phyloP scores from a whole-genome alignment of 306 rosid species.

The Phaseolus lunatus region DNA sequence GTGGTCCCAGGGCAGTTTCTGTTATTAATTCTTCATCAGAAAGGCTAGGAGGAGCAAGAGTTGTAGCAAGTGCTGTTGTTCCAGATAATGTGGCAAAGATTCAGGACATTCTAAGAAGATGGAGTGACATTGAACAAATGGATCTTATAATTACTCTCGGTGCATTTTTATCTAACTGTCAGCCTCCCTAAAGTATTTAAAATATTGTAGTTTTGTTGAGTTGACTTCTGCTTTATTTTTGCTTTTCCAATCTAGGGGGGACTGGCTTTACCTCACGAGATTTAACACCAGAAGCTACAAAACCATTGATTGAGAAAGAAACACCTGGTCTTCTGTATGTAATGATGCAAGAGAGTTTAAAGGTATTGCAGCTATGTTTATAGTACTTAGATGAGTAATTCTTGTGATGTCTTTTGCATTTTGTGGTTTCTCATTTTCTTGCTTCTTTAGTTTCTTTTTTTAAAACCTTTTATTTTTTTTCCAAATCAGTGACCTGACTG shows the following conservation, averaged over 20 bases:
- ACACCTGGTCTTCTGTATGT: slow-evolving; percentile 86
- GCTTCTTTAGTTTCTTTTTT: slow-evolving; percentile 1
- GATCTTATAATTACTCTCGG: slow-evolving; percentile 95
- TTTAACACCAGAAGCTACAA: slow-evolving; percentile 97
- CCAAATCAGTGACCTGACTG: slow-evolving; percentile 17
- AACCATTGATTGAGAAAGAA: slow-evolving; percentile 83
- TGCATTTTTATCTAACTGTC: slow-evolving; percentile 41
- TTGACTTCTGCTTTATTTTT: slow-evolving; percentile 38
- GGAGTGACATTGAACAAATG: slow-evolving; percentile 81
- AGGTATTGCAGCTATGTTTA: slow-evolving; percentile 55
- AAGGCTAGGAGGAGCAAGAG: slow-evolving; percentile 84
- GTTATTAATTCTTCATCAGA: slow-evolving; percentile 80
- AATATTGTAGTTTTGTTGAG: neutral
- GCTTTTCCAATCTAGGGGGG: slow-evolving; percentile 70
- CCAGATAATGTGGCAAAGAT: slow-evolving; percentile 79
- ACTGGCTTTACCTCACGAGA: slow-evolving; percentile 85
- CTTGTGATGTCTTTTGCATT: slow-evolving; percentile 5
- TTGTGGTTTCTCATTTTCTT: slow-evolving; percentile 30
- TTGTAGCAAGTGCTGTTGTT: slow-evolving; percentile 75
- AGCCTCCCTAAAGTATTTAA: slow-evolving; percentile 18
- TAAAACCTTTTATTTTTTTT: slow-evolving; percentile 1
- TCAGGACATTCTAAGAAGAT: slow-evolving; percentile 68
- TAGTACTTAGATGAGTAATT: slow-evolving; percentile 21
- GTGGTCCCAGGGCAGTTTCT: slow-evolving; percentile 97
- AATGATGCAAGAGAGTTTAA: slow-evolving; percentile 94